phyloP scores from a whole-genome alignment of 768 basidiomycete species.

The Punctularia strigosozonata region DNA sequence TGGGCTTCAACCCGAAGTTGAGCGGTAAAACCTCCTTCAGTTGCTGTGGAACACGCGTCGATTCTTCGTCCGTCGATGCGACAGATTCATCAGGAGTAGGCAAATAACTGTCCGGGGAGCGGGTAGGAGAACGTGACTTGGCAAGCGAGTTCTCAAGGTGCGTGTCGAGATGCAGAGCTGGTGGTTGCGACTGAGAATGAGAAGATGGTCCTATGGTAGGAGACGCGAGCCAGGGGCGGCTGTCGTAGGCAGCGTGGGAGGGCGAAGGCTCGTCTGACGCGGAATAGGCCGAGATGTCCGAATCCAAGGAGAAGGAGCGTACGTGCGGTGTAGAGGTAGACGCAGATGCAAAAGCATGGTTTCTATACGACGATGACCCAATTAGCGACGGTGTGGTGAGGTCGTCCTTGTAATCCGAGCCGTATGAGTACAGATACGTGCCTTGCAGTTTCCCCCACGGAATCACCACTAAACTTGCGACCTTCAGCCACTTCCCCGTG shows the following conservation, averaged over 20 bases:
- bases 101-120: slow-evolving; percentile 40
- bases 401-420: no score
- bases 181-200: slow-evolving; percentile 26
- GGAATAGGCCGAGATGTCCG: slow-evolving; percentile 41
- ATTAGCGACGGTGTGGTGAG: no score
- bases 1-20: not conserved
- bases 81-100: slow-evolving; percentile 49
- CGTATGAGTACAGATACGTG: no score
- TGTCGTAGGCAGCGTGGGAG: not conserved
- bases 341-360: not conserved
- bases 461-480: slow-evolving; percentile 34
- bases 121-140: slow-evolving; percentile 25
- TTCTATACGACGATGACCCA: no score
- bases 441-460: no score
- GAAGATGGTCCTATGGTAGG: slow-evolving; percentile 7
- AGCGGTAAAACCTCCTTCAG: no score
- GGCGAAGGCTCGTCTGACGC: slow-evolving; percentile 9
- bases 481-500: slow-evolving; percentile 15
- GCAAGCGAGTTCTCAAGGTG: not conserved
- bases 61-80: slow-evolving; percentile 33
- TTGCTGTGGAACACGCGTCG: no score
- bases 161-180: slow-evolving; percentile 9
- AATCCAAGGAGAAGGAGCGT: slow-evolving; percentile 52
- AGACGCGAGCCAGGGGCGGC: no score
- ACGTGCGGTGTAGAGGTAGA: slow-evolving; percentile 23